These are phyloP conservation scores for Schrenkiella parvula DNA, from an alignment of 345 rosid species.

Conservation along the genomic window DNA sequence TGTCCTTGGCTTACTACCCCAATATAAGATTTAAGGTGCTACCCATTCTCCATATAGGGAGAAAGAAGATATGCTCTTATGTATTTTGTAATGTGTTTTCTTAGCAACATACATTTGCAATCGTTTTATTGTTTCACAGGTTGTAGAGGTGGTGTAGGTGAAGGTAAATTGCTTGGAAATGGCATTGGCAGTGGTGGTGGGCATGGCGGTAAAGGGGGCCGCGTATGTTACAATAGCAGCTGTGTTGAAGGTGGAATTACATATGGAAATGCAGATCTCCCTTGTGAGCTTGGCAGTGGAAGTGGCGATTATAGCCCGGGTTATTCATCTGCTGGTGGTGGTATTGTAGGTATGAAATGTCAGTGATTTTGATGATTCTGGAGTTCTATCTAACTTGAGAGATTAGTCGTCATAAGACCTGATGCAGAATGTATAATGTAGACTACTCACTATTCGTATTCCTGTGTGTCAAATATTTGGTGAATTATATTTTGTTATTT, in stretches of 20 bases:
- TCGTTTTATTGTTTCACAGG: slow-evolving; percentile 51
- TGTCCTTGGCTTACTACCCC: slow-evolving; percentile 16
- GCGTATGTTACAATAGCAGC: slow-evolving; percentile 58
- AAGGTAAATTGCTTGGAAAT: slow-evolving; percentile 61
- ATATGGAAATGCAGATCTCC: slow-evolving; percentile 80
- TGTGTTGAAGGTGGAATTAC: slow-evolving; percentile 74
- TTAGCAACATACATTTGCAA: slow-evolving; percentile 11
- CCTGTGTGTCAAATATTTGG: background rate
- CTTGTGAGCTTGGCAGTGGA: slow-evolving; percentile 99
- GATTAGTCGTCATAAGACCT: slow-evolving; percentile 10
- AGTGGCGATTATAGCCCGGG: slow-evolving; percentile 70
- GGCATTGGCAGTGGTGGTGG: slow-evolving; percentile 95
- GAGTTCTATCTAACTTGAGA: background rate
- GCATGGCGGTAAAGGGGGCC: slow-evolving; percentile 97
- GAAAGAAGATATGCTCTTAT: slow-evolving; percentile 11
- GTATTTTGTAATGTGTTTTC: slow-evolving; percentile 6
- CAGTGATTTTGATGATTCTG: slow-evolving; percentile 1
- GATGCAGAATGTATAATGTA: slow-evolving; percentile 4
- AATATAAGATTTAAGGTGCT: slow-evolving; percentile 20
- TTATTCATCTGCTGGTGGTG: slow-evolving; percentile 86
- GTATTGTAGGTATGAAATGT: slow-evolving; percentile 66
- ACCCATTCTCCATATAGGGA: slow-evolving; percentile 8
- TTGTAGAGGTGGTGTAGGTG: slow-evolving; percentile 87
- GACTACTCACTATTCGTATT: slow-evolving; percentile 8
- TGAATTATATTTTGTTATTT: background rate